phyloP scores from a whole-genome alignment of 495 filamentous ascomycete species.

The Chaetomidium leptoderma region DNA sequence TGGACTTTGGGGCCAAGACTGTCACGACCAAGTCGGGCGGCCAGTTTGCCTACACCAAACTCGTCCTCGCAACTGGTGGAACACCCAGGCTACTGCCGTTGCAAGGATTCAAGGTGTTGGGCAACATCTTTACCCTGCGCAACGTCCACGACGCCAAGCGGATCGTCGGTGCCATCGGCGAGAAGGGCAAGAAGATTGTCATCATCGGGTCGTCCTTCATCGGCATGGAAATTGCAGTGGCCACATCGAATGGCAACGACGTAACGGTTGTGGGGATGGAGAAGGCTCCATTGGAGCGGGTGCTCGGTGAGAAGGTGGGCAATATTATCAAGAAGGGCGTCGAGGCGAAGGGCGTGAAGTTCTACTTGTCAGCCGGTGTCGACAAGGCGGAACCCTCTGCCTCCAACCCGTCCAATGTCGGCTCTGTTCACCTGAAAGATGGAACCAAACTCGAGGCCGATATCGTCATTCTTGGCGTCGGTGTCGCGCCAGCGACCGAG shows the following conservation, averaged over 20 bases:
- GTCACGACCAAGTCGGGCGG: slow-evolving; percentile 69
- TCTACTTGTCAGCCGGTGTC: slow-evolving; percentile 73
- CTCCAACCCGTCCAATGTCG: slow-evolving; percentile 63
- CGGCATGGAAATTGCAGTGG: slow-evolving; percentile 89
- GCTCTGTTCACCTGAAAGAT: slow-evolving; percentile 78
- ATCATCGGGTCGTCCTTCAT: slow-evolving; percentile 92
- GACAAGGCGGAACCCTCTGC: slow-evolving; percentile 71
- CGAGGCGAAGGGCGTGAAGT: slow-evolving; percentile 82
- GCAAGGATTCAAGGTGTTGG: slow-evolving; percentile 77
- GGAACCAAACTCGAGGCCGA: slow-evolving; percentile 82
- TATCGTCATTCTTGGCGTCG: slow-evolving; percentile 84
- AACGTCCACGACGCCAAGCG: slow-evolving; percentile 66
- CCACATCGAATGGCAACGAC: slow-evolving; percentile 64
- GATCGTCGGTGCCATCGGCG: slow-evolving; percentile 74
- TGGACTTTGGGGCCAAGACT: slow-evolving; percentile 71
- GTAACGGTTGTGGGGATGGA: slow-evolving; percentile 96
- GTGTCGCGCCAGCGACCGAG: slow-evolving; percentile 79
- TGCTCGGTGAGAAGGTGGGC: slow-evolving; percentile 81
- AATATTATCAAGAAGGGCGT: slow-evolving; percentile 70
- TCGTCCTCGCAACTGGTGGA: slow-evolving; percentile 85
- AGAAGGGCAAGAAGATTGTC: slow-evolving; percentile 85
- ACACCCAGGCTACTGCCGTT: slow-evolving; percentile 72
- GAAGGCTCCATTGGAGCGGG: slow-evolving; percentile 73
- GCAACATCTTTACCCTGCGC: slow-evolving; percentile 81
- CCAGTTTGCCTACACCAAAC: slow-evolving; percentile 72